Percentiles rank a stretch among this genome's conserved stretches.
These are phyloP conservation scores for Xylaria scruposa DNA, from an alignment of 495 filamentous ascomycete species.

Conservation along the genomic window DNA sequence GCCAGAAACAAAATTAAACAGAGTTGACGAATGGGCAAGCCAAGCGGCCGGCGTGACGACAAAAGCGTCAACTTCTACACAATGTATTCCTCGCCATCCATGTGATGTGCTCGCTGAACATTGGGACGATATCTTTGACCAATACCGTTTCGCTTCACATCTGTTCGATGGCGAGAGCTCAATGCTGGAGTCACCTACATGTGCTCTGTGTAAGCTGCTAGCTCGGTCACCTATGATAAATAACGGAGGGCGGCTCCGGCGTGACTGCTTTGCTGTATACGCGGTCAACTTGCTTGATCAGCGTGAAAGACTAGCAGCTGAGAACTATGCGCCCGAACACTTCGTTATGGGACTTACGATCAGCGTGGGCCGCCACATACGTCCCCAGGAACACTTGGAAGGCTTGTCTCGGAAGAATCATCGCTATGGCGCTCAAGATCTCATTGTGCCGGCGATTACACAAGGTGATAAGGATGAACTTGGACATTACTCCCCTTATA, in stretches of 20 bases:
- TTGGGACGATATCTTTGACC: slow-evolving; percentile 4
- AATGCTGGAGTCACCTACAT: not conserved
- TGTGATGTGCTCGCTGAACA: slow-evolving; percentile 7
- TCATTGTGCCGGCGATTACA: not conserved
- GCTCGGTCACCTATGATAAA: not conserved
- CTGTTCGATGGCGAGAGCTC: not conserved
- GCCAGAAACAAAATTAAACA: not conserved
- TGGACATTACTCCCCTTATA: not conserved
- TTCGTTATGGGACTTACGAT: not conserved
- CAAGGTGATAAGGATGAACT: not conserved
- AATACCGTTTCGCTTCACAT: slow-evolving; percentile 8
- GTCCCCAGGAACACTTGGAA: not conserved
- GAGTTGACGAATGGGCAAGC: not conserved
- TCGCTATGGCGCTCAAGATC: not conserved
- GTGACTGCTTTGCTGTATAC: not conserved
- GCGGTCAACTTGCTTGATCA: not conserved
- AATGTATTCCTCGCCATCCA: not conserved
- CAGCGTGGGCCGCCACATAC: not conserved
- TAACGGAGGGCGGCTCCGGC: not conserved
- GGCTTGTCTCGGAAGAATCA: slow-evolving; percentile 4
- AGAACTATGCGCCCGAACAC: not conserved
- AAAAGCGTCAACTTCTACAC: not conserved
- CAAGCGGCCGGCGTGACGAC: not conserved
- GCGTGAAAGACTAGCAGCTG: not conserved
- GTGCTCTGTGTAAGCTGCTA: not conserved